Conservation (phyloP, 352 stramenopile species). For the Phytophthora cajani region DNA sequence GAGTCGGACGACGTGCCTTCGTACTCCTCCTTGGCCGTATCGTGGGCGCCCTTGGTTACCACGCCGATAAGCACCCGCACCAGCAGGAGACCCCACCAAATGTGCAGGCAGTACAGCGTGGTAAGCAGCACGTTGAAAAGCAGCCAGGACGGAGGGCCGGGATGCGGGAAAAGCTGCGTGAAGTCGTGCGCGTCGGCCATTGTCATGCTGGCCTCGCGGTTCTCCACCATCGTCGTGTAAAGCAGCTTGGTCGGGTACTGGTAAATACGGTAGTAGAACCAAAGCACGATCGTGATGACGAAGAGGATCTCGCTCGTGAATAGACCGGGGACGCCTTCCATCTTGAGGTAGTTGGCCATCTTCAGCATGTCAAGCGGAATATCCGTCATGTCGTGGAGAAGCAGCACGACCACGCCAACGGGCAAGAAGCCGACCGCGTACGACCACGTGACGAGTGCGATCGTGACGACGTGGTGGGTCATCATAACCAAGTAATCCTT, state of each 20-base stretch:
- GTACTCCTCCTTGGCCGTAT: constrained; percentile 86
- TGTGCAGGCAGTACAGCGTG: constrained; percentile 80
- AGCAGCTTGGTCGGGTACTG: constrained; percentile 84
- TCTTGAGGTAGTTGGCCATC: constrained; percentile 91
- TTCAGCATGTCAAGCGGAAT: constrained; percentile 90
- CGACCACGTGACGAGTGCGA: constrained; percentile 86
- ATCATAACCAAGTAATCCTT: constrained; percentile 93
- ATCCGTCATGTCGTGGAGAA: constrained; percentile 89
- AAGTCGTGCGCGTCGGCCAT: constrained; percentile 75
- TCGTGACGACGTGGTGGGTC: constrained; percentile 89
- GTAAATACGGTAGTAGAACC: constrained; percentile 90
- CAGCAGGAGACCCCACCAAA: constrained; percentile 86
- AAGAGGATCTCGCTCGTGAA: constrained; percentile 85
- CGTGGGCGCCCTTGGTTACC: constrained; percentile 78
- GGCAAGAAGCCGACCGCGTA: constrained; percentile 83
- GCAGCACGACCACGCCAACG: constrained; percentile 83
- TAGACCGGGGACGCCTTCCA: constrained; percentile 72
- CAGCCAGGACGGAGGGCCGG: constrained; percentile 81
- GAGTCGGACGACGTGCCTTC: constrained; percentile 84
- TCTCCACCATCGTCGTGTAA: constrained; percentile 79
- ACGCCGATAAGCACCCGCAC: constrained; percentile 71
- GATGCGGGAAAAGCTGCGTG: constrained; percentile 67
- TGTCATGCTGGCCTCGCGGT: constrained; percentile 77
- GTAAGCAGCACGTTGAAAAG: constrained; percentile 83
- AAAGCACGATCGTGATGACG: constrained; percentile 62